Percentiles rank a stretch among this genome's conserved stretches.
Evolutionary conservation across 2,329 filamentous ascomycete species (phyloP).

Genomic region (Ceratocystis lukuohia): DNA sequence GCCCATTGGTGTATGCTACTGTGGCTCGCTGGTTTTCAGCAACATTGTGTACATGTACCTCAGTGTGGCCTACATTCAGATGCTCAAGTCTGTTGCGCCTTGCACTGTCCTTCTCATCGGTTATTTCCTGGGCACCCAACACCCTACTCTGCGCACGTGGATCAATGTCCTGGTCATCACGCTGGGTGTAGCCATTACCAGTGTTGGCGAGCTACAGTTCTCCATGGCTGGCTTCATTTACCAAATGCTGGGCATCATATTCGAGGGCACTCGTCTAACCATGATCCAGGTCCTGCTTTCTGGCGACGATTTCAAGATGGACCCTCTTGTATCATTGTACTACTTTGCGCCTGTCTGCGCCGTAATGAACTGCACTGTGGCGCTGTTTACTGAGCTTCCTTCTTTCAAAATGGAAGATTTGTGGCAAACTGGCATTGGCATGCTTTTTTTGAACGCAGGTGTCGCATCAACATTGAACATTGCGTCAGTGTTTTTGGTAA

Average conservation of each 20-base stretch:
- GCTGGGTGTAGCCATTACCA: slow-evolving; percentile 39
- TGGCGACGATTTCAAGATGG: slow-evolving; percentile 68
- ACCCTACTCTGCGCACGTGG: slow-evolving; percentile 33
- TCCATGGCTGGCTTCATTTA: slow-evolving; percentile 51
- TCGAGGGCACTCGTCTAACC: slow-evolving; percentile 68
- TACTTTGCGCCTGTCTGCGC: slow-evolving; percentile 81
- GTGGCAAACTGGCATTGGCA: slow-evolving; percentile 48
- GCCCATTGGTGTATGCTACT: slow-evolving; percentile 54
- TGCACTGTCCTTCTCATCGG: slow-evolving; percentile 52
- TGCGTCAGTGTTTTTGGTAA: slow-evolving; percentile 72
- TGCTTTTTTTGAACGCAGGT: slow-evolving; percentile 59
- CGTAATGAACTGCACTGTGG: slow-evolving; percentile 61
- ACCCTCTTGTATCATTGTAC: slow-evolving; percentile 75
- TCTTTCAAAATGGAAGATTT: slow-evolving; percentile 53
- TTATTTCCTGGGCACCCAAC: slow-evolving; percentile 44
- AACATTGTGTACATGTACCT: slow-evolving; percentile 57
- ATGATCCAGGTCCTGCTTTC: slow-evolving; percentile 77
- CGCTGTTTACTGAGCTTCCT: slow-evolving; percentile 55
- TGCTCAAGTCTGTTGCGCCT: slow-evolving; percentile 56
- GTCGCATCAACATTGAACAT: slow-evolving; percentile 72
- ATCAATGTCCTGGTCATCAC: slow-evolving; percentile 41
- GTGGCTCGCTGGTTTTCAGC: slow-evolving; percentile 50
- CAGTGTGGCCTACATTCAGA: slow-evolving; percentile 56
- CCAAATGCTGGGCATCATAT: slow-evolving; percentile 62
- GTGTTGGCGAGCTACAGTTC: slow-evolving; percentile 54